These are phyloP conservation scores for Fonsecaea multimorphosa DNA, from an alignment of 2,329 filamentous ascomycete species.

Conservation along the genomic window DNA sequence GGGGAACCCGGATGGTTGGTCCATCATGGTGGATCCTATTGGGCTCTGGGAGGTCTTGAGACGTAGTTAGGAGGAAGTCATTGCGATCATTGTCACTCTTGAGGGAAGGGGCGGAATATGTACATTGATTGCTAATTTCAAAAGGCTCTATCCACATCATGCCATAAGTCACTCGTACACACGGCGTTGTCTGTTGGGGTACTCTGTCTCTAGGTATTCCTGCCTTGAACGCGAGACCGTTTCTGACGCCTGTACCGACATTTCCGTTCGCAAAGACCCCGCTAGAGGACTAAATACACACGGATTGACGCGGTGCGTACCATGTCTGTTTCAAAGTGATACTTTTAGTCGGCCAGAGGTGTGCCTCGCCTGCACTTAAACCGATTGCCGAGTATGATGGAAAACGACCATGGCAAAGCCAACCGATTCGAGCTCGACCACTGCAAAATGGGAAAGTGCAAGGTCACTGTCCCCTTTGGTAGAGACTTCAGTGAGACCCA, in stretches of 20 bases:
- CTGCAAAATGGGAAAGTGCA: too few species aligned
- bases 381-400: background rate
- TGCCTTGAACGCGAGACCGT: background rate
- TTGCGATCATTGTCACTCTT: background rate
- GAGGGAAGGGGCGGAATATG: background rate
- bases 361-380: background rate
- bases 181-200: background rate
- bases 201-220: background rate
- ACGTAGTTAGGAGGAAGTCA: background rate
- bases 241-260: background rate
- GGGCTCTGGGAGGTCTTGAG: slow-evolving; percentile 16
- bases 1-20: slow-evolving; percentile 6
- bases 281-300: background rate
- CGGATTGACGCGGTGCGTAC: background rate
- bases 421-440: too few species aligned
- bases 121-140: background rate
- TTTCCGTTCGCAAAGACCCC: background rate
- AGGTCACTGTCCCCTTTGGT: too few species aligned
- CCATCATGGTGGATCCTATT: slow-evolving; percentile 16
- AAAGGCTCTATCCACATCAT: background rate
- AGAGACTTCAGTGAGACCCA: too few species aligned
- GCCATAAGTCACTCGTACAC: background rate
- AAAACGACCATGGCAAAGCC: background rate
- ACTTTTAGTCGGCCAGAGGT: too few species aligned
- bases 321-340: background rate